Base-by-base conservation (phyloP, 495 filamentous ascomycete genomes). In the Neurospora sublineolata region DNA sequence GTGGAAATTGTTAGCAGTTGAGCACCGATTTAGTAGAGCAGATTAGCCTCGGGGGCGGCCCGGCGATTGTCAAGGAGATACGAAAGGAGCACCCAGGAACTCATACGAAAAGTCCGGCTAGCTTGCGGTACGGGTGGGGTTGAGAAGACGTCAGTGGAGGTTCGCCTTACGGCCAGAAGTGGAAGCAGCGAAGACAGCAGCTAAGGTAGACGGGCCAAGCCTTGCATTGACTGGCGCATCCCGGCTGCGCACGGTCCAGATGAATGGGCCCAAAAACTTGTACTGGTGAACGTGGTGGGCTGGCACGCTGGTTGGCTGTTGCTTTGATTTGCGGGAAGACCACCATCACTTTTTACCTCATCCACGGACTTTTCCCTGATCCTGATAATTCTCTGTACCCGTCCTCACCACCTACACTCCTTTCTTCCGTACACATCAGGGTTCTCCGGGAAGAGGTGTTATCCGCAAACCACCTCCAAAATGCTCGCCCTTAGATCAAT, bases 401-500 rank as follows among this genome's bases (percentile, higher is more conserved):
- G 37, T 71, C 41, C 72, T 71, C 68, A 69, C 69, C 74, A 69
- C 68, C 68, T 68, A 42, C 39, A 41, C 67, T 36, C 58, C 30
- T 38, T 44, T 69, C 67, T 38, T 70, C 23, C 23, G 58, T 33
- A 67, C 38, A 37, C 41, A 33, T 67, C 42, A 69, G 44, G 52
- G 52, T 68, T 72, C 20, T 69, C 68, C 36, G 18, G 30, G 33
- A 30, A 69, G 52, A 70, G 75, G 68, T 36, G 39, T 52, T 39
- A 38, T 27, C 58, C 71, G 12, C 18, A 23, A 58, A 12, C 58
- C 64, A 69, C 41, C 52, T 74, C 75, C 75, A 85, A 73, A 70
- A 88, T 88, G 86, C 77, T 87, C 74, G 78, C 82, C 78, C 79
- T 84, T 76, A 84, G 84, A 75, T 82, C 81, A 72, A 80, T 84